Base-by-base conservation (phyloP, 106 monocot species). In the Gastrodia elata region DNA sequence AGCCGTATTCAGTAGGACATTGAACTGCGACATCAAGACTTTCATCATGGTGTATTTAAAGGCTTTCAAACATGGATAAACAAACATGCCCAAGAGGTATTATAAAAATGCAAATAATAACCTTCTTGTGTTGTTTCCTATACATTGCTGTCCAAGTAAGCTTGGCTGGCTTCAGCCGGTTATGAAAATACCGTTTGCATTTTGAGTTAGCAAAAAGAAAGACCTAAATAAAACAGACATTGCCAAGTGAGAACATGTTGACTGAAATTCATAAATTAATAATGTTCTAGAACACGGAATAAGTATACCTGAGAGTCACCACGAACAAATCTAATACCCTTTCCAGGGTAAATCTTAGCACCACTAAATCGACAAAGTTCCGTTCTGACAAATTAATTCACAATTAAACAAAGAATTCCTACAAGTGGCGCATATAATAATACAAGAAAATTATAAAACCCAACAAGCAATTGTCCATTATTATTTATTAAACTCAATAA, bases 201-300 rank as follows among this genome's bases (percentile, higher is more conserved):
- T 84, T 87, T 76, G 87, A 87, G 68, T 81, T 84, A 11, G 84
- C n/a, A 79, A 87, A 87, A 9, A 87, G 87, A 73, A 87, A 87
- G 41, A 81, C 87, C 87, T 83, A 30, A 9, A 76, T 36, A 14
- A n/a, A n/a, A n/a, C n/a, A n/a, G n/a, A n/a, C n/a, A n/a, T n/a
- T n/a, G n/a, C 39, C 22, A 70, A 37, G 38, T 20, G 20, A 36
- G 13, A 67, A 61, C 4, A 61, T 11, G 30, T 4, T 37, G 32
- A 67, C 4, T 33, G 15, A 38, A 38, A 20, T 38, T 5, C 2
- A 10, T n/a, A 35, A 18, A 67, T 67, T 67, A 67, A 38, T 38
- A 6, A 1, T 0, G 37, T 20, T 36, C 38, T 4, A 20, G 34
- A 38, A 67, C 16, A 67, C n/a, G 16, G 14, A 70, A n/a, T 38